phyloP scores from a whole-genome alignment of 345 rosid genomes.

The Draba incana region DNA sequence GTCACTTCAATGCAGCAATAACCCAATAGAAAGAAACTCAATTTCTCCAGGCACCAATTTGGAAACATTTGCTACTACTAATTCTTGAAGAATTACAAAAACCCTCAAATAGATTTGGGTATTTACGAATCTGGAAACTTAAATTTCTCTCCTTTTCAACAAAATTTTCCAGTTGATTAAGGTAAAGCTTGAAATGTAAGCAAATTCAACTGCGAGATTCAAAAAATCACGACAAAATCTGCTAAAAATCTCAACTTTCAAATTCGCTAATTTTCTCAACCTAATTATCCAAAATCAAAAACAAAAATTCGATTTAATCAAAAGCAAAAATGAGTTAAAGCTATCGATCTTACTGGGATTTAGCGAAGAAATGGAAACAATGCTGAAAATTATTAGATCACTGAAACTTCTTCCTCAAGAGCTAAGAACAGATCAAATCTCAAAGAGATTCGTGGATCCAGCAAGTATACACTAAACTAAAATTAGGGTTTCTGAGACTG shows the following conservation, averaged over 20 bases:
- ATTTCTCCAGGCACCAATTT: neutral
- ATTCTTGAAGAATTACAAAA: neutral
- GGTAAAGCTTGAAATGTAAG: conserved; percentile 7
- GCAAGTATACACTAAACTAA: neutral
- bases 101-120: conserved; percentile 16
- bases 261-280: conserved; percentile 10
- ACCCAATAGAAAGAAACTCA: neutral
- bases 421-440: conserved; percentile 37
- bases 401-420: conserved; percentile 3
- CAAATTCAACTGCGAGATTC: neutral
- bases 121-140: conserved; percentile 26
- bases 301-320: neutral
- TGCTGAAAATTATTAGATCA: conserved; percentile 15
- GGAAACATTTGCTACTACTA: neutral
- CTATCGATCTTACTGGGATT: conserved; percentile 35
- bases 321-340: neutral
- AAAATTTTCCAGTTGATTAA: neutral
- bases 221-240: neutral
- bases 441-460: conserved; percentile 35
- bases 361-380: conserved; percentile 10
- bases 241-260: conserved; percentile 6
- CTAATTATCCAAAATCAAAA: neutral
- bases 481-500: conserved; percentile 32
- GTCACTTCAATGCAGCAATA: neutral
- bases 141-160: conserved; percentile 22